A percentile compares a stretch with the other conserved stretches of the same genome.
phyloP scores from a whole-genome alignment of 2,329 filamentous ascomycete species.

The Diaporthe helianthi region DNA sequence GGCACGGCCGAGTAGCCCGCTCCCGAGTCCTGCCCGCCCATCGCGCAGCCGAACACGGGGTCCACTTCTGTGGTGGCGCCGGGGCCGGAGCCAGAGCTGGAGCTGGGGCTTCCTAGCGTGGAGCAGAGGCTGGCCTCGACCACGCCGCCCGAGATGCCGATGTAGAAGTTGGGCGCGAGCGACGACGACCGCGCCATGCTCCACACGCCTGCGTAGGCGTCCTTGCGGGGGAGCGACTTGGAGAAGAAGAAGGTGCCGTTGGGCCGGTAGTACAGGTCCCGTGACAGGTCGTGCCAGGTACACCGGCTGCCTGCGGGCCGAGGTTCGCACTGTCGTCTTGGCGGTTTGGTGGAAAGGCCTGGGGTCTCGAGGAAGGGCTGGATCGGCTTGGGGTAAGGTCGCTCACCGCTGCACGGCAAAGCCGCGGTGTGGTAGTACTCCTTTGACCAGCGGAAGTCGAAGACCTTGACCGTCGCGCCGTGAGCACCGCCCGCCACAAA shows the following conservation, averaged over 20 bases:
- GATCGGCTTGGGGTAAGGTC: conserved; percentile 47
- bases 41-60: conserved; percentile 32
- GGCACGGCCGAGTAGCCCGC: conserved; percentile 36
- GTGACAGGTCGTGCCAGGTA: conserved; percentile 56
- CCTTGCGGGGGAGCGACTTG: conserved; percentile 38
- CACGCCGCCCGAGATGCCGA: conserved; percentile 56
- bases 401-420: conserved; percentile 51
- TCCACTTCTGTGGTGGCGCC: conserved; percentile 2
- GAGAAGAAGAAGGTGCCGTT: conserved; percentile 57
- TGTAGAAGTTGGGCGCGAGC: conserved; percentile 55
- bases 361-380: conserved; percentile 42
- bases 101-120: conserved; percentile 17
- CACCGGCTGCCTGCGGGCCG: conserved; percentile 45
- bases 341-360: conserved; percentile 16
- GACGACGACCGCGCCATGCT: conserved; percentile 57
- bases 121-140: conserved; percentile 50
- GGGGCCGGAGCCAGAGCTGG: too few species aligned
- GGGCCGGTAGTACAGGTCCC: conserved; percentile 53
- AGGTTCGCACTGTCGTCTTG: conserved; percentile 46
- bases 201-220: conserved; percentile 46
- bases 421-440: conserved; percentile 57
- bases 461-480: conserved; percentile 54
- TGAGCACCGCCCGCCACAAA: conserved; percentile 58
- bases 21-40: conserved; percentile 20
- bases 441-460: conserved; percentile 60